These are phyloP conservation scores for Vicia villosa DNA, from an alignment of 306 rosid genomes.

Conservation along the genomic window DNA sequence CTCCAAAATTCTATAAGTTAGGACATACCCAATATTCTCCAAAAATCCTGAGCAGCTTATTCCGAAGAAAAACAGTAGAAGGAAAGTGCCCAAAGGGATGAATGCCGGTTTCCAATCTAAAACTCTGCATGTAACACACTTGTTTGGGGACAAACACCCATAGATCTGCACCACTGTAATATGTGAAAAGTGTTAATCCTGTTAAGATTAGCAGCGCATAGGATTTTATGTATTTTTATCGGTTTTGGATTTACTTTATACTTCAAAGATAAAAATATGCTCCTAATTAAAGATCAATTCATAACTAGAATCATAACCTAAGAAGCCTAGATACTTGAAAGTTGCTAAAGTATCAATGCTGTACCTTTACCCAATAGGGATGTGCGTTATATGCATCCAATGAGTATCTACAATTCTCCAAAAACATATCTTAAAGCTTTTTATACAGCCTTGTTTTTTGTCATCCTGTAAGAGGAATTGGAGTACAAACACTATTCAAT, in stretches of 20 bases:
- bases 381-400: not conserved
- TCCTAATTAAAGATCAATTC: not conserved
- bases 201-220: not conserved
- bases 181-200: not conserved
- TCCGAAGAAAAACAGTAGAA: constrained; percentile 3
- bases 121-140: not conserved
- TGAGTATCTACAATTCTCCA: not conserved
- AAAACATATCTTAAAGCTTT: not conserved
- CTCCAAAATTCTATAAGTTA: not conserved
- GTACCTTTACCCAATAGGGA: not conserved
- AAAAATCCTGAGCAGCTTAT: not conserved
- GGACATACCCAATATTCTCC: not conserved
- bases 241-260: not conserved
- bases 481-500: not conserved
- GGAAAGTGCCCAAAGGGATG: not conserved
- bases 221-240: not conserved
- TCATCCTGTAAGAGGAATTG: not conserved
- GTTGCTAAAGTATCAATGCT: not conserved
- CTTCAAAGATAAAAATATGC: not conserved
- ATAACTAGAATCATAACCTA: not conserved
- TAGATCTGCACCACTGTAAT: not conserved
- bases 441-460: not conserved
- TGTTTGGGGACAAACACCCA: not conserved
- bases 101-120: not conserved
- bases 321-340: not conserved